These are phyloP conservation scores for Eucalyptus grandis DNA, from an alignment of 345 rosid genomes.

Conservation along the genomic window DNA sequence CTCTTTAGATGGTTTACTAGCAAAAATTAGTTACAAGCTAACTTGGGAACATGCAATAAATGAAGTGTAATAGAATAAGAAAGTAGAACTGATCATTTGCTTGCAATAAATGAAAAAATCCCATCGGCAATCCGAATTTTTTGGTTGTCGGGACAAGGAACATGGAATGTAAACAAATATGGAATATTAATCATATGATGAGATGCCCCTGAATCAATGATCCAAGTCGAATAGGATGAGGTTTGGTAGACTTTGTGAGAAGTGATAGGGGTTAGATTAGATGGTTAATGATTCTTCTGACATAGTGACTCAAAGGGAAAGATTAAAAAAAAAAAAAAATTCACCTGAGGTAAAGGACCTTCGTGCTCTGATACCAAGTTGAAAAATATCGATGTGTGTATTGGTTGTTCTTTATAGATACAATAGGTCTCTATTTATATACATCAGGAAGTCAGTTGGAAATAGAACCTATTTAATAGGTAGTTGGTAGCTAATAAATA, in stretches of 20 bases:
- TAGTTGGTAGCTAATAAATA: no score
- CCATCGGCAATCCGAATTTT: background rate
- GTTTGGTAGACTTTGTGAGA: no score
- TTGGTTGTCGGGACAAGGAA: background rate
- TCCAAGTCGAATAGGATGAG: background rate
- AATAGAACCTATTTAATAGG: no score
- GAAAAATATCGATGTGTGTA: no score
- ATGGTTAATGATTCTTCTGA: no score
- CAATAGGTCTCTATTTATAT: no score
- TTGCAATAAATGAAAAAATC: background rate
- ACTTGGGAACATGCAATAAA: background rate
- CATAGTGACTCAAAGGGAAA: no score
- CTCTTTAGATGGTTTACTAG: no score
- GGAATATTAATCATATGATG: background rate
- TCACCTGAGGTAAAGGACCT: background rate
- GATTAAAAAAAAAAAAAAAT: no score
- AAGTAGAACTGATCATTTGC: background rate
- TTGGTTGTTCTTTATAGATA: no score
- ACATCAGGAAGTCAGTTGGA: no score
- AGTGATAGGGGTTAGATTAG: no score
- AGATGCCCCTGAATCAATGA: background rate
- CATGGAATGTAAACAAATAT: background rate
- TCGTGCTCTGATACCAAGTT: background rate
- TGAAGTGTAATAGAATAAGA: background rate
- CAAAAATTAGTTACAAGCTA: background rate